Evolutionary conservation across 352 stramenopile genomes (phyloP), one percentile per base, ranked within the genome.

Genomic region (Hyaloperonospora arabidopsidis): DNA sequence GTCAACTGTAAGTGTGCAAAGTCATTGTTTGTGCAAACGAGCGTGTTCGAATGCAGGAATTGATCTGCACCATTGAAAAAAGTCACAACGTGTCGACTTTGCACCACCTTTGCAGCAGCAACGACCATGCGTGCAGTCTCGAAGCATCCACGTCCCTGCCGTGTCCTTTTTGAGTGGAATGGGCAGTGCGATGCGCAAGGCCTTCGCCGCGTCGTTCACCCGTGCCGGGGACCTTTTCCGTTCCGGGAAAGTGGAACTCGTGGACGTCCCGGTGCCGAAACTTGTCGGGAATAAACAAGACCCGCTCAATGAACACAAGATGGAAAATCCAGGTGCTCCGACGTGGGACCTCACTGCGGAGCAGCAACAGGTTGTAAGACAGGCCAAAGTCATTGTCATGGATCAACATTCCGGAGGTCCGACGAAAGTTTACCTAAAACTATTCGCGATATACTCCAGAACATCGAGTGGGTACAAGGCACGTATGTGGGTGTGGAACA

Each of bases 401-500:
- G 62, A 89, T 46, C 71, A 78, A 18, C 63, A 84, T 39, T 70
- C 52, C 4, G 65, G 67, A 1, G 65, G 70, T 28, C 57, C 0
- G 54, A 58, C 15, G 45, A 44, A n/a, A 61, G 44, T 45, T 51
- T 76, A 10, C 58, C 59, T 0, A 21, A 59, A 17, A 53, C 72
- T 49, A 67, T 73, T 36, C 45, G 63, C 15, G 29, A 61, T 15
- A 47, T 85, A 12, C 52, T 84, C 8, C n/a, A 45, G 21, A 71
- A 61, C 1, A 56, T 83, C 14, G 43, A 76, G 54, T 83, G 73
- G 73, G 44, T 80, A 1, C 73, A 83, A 36, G 73, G 67, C 49
- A 83, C 70, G 0, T 83, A 69, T 48, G 73, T 70, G 0, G 73
- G 73, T n/a, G 56, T 83, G 2, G 73, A 83, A 18, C 54, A 62